phyloP scores from a whole-genome alignment of 2,329 filamentous ascomycete genomes.

The Exophiala dermatitidis region DNA sequence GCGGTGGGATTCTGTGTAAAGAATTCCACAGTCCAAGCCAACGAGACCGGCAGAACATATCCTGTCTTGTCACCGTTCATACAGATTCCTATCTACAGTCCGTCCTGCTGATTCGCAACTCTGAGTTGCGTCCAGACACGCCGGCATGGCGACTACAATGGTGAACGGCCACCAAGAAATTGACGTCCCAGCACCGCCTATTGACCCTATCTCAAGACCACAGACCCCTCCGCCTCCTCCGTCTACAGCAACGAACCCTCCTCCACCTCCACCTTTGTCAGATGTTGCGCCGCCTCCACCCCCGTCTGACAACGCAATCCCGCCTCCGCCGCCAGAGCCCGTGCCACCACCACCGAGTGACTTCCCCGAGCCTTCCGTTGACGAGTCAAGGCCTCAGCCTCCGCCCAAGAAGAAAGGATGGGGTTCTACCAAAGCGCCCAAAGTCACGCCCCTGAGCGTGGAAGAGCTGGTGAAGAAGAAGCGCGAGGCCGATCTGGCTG shows the following conservation, averaged over 20 bases:
- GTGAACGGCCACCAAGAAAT: slow-evolving; percentile 28
- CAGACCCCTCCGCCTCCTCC: slow-evolving; percentile 24
- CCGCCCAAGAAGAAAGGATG: slow-evolving; percentile 48
- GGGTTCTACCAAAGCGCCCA: slow-evolving; percentile 37
- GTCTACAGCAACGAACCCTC: slow-evolving; percentile 22
- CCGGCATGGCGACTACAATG: slow-evolving; percentile 32
- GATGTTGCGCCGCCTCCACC: slow-evolving; percentile 38
- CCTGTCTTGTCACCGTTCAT: no score
- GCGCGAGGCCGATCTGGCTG: slow-evolving; percentile 74
- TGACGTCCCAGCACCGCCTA: slow-evolving; percentile 32
- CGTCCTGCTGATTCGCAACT: no score
- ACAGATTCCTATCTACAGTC: no score
- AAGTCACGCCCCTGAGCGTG: slow-evolving; percentile 61
- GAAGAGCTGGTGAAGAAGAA: slow-evolving; percentile 81
- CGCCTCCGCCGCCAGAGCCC: slow-evolving; percentile 37
- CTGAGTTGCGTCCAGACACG: neutral
- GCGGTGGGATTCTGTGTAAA: no score
- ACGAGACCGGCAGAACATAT: no score
- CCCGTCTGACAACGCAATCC: slow-evolving; percentile 30
- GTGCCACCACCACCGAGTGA: slow-evolving; percentile 35
- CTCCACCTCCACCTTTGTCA: slow-evolving; percentile 38
- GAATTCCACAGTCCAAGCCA: no score
- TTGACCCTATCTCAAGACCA: slow-evolving; percentile 33
- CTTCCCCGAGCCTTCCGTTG: slow-evolving; percentile 35
- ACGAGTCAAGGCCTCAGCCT: slow-evolving; percentile 41